Evolutionary conservation across 495 filamentous ascomycete species (phyloP).

Genomic region (Xylaria flabelliformis): DNA sequence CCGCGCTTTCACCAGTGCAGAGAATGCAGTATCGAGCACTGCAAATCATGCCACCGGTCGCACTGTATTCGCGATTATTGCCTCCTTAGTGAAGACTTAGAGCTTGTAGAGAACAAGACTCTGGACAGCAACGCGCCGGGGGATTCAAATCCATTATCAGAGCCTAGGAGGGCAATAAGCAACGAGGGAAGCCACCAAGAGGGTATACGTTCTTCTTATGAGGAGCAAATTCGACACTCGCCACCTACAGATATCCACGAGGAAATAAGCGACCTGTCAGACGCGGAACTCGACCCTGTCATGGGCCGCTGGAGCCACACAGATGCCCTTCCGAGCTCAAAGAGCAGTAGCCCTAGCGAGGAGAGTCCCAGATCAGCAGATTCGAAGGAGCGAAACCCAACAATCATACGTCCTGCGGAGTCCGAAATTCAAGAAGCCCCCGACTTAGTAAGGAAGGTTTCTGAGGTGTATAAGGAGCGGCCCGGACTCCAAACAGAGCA

Average conservation of each 20-base stretch:
- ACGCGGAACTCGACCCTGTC: background rate
- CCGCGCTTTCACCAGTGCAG: background rate
- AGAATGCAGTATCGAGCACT: background rate
- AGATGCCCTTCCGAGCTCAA: background rate
- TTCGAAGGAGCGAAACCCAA: background rate
- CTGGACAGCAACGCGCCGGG: background rate
- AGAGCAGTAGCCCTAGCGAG: background rate
- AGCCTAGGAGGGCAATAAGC: background rate
- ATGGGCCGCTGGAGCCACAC: slow-evolving; percentile 2
- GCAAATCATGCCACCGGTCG: background rate
- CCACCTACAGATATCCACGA: background rate
- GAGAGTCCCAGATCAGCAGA: background rate
- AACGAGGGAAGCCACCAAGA: background rate
- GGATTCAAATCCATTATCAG: no score
- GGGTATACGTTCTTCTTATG: background rate
- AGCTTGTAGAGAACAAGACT: no score
- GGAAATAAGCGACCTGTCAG: background rate
- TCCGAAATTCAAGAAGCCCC: background rate
- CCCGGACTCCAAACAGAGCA: background rate
- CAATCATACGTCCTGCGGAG: no score
- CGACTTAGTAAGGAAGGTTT: background rate
- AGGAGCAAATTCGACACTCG: background rate
- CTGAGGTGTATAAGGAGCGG: background rate
- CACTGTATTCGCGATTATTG: background rate
- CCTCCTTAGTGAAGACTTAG: background rate